Percentiles rank a stretch among this genome's conserved stretches.
Evolutionary conservation across 192 early-diverging fungal genomes (phyloP).

Genomic region (Blastocladiella britannica): DNA sequence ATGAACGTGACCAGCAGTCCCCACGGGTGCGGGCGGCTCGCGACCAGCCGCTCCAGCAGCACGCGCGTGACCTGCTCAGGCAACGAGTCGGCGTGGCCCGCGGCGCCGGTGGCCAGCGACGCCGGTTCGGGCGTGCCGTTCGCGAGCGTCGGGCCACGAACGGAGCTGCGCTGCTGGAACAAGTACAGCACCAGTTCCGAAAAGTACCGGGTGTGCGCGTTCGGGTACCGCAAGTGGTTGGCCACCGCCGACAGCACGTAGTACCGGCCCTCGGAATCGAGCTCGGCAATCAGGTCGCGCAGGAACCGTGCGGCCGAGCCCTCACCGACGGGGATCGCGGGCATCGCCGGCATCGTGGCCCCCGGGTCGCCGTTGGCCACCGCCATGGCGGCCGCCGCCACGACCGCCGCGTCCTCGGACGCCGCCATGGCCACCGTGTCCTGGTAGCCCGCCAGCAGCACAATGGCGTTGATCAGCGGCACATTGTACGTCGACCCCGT

Average conservation of each 20-base stretch:
- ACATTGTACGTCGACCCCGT: conserved; percentile 46
- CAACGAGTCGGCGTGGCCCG: conserved; percentile 50
- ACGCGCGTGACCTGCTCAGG: conserved; percentile 92
- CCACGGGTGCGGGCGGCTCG: conserved; percentile 93
- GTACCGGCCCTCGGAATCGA: conserved; percentile 72
- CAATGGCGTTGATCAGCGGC: conserved; percentile 63
- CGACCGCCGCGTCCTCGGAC: conserved; percentile 11
- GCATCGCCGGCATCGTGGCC: conserved; percentile 10
- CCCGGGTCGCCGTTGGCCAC: conserved; percentile 3
- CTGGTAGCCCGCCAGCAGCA: conserved; percentile 64
- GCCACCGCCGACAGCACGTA: conserved; percentile 74
- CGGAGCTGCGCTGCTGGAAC: no score
- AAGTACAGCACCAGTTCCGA: conserved; percentile 69
- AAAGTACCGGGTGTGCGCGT: conserved; percentile 87
- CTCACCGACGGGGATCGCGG: conserved; percentile 22
- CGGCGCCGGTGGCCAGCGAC: conserved; percentile 21
- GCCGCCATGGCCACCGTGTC: conserved; percentile 36
- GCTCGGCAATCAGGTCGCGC: conserved; percentile 46
- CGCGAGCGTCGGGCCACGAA: no score
- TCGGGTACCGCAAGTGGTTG: conserved; percentile 94
- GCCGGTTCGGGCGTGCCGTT: no score
- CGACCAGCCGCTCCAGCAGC: conserved; percentile 81
- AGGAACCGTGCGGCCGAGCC: conserved; percentile 65
- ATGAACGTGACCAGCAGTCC: conserved; percentile 93
- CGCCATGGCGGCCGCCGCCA: conserved; percentile 1